Evolutionary conservation across 257 asterid genomes (phyloP).

Genomic region (Solanum verrucosum): DNA sequence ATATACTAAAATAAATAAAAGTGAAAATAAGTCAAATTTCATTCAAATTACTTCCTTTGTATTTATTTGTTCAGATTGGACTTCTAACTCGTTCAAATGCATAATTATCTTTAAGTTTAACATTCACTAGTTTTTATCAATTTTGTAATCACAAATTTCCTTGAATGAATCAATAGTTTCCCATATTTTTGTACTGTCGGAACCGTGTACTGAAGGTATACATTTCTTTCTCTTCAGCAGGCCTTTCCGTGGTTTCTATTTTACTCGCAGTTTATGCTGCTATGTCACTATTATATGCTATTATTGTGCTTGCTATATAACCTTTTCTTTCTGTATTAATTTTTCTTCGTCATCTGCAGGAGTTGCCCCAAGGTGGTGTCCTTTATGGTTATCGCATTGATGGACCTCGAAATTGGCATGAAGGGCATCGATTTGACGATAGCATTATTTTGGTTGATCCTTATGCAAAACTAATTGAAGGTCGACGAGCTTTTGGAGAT

Average conservation of each 20-base stretch:
- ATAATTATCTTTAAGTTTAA: neutral
- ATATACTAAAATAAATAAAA: neutral
- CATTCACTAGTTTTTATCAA: neutral
- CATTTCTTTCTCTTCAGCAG: neutral
- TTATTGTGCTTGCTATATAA: neutral
- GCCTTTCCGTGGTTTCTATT: neutral
- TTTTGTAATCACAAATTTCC: neutral
- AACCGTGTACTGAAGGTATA: neutral
- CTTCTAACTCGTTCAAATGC: neutral
- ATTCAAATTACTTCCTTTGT: neutral
- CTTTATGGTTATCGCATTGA: slow-evolving; percentile 72
- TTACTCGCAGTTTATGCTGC: neutral
- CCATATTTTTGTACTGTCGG: neutral
- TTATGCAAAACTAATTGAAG: slow-evolving; percentile 87
- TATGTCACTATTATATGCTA: neutral
- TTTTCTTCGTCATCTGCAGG: slow-evolving; percentile 32
- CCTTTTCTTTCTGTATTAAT: neutral
- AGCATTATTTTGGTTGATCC: slow-evolving; percentile 69
- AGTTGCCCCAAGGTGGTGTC: slow-evolving; percentile 60
- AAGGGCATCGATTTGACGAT: slow-evolving; percentile 84
- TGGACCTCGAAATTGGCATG: slow-evolving; percentile 80
- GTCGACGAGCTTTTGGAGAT: slow-evolving; percentile 83
- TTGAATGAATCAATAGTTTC: neutral
- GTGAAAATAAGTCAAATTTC: neutral
- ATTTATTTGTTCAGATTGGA: neutral